Base-by-base conservation (phyloP, 1,284 basidiomycete genomes). In the Moesziomyces aphidis region DNA sequence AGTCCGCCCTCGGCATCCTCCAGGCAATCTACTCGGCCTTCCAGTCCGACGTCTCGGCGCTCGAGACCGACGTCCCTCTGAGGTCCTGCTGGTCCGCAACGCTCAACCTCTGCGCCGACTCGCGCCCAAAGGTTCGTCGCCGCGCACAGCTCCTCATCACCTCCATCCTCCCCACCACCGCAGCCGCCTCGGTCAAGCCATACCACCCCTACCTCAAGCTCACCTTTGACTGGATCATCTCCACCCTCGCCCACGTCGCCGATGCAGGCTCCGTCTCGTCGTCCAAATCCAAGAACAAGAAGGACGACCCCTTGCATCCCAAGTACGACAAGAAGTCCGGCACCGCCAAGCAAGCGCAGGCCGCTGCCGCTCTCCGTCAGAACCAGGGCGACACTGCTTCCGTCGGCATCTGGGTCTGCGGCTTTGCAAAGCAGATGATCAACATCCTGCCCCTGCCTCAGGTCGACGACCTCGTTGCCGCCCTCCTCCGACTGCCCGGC, bases 121-220 rank as follows among this genome's bases (percentile, higher is more conserved):
- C 91, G 2, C 88, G 96, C 49, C 96, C 97, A 42, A 98, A 99
- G 87, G 94, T 99, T 50, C 90, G 97, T 61, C 95, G 91, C 85
- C 90, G 91, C 73, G 95, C 96, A 10, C 91, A 92, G 60, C 94
- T 97, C 77, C 89, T 93, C 23, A 89, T 99, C 45, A 89, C 88
- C 71, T 91, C 93, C 74, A 88, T 95, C 22, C 79, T 84, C 1
- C 68, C 68, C 44, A 61, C 64, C 36, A 67, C 73, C 13, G 64
- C 63, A 0, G 55, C 64, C 42, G 61, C 70, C 3, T 63, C 61
- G 2, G 64, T 75, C 21, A 53, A 69, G 50, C 68, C 73, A 6
- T 5, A 87, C 95, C 96, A 98, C 86, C 95, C 96, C 0, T 99
- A 96, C 75, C 89, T 89, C 5, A 90, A 90, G 72, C 67, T 73